These are phyloP conservation scores for Pisolithus thermaeus DNA, from an alignment of 1,284 basidiomycete species.

Conservation along the genomic window DNA sequence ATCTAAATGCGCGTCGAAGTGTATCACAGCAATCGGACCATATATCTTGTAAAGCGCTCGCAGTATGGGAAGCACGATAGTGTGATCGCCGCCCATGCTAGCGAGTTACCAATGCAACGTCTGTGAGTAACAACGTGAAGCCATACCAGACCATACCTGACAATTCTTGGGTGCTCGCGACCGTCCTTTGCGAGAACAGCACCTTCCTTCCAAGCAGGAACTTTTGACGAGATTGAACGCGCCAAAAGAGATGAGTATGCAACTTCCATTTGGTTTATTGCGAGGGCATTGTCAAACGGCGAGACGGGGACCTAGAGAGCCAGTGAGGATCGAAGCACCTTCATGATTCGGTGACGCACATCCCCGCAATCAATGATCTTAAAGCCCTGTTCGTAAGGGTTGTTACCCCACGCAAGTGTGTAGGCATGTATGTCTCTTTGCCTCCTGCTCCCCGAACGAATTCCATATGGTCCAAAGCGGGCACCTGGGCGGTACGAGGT, in stretches of 20 bases:
- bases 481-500: slow-evolving; percentile 70
- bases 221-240: slow-evolving; percentile 39
- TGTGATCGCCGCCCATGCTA: slow-evolving; percentile 71
- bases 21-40: slow-evolving; percentile 73
- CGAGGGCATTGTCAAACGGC: slow-evolving; percentile 70
- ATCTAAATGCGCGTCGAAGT: slow-evolving; percentile 76
- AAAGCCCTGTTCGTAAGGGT: slow-evolving; percentile 54
- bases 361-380: slow-evolving; percentile 80
- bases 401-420: slow-evolving; percentile 61
- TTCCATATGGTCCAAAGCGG: slow-evolving; percentile 77
- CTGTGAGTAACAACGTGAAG: neutral
- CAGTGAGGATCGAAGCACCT: neutral
- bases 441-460: slow-evolving; percentile 70
- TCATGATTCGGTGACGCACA: slow-evolving; percentile 32
- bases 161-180: slow-evolving; percentile 57
- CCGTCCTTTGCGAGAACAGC: slow-evolving; percentile 45
- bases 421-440: slow-evolving; percentile 53
- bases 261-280: slow-evolving; percentile 74
- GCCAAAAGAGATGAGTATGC: slow-evolving; percentile 66
- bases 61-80: slow-evolving; percentile 71
- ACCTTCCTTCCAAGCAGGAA: slow-evolving; percentile 22
- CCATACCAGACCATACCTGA: slow-evolving; percentile 39
- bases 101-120: neutral
- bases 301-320: slow-evolving; percentile 56
- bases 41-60: slow-evolving; percentile 64